Conservation (phyloP, 495 filamentous ascomycete genomes). For the Bryoglossum gracile region DNA sequence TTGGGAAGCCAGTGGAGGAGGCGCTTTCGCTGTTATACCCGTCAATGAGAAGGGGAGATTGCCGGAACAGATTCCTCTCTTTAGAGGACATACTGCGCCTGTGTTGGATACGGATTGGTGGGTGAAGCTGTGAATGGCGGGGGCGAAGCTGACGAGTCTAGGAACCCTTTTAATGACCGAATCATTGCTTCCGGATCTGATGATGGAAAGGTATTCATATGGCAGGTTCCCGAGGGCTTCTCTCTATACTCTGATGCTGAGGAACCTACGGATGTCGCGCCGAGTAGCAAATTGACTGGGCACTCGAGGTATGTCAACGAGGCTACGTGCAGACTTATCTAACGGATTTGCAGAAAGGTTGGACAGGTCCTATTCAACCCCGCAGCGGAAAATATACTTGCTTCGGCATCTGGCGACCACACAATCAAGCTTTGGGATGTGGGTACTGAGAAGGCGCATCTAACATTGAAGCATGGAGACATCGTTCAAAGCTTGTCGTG, state of each 20-base stretch:
- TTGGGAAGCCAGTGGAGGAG: constrained; percentile 95
- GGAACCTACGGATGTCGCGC: constrained; percentile 72
- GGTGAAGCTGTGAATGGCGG: constrained; percentile 25
- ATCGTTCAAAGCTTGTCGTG: constrained; percentile 93
- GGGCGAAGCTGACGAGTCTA: constrained; percentile 35
- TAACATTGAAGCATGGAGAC: constrained; percentile 76
- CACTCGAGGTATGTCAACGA: constrained; percentile 47
- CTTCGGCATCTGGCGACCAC: constrained; percentile 90
- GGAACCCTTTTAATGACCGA: constrained; percentile 92
- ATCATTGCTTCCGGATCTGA: constrained; percentile 91
- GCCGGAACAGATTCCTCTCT: constrained; percentile 89
- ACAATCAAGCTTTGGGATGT: constrained; percentile 97
- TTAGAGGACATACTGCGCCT: constrained; percentile 89
- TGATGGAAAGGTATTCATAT: constrained; percentile 93
- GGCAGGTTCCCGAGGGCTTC: constrained; percentile 88
- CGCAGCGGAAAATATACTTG: constrained; percentile 89
- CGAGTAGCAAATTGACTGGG: constrained; percentile 71
- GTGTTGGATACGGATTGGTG: constrained; percentile 98
- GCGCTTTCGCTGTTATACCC: constrained; percentile 95
- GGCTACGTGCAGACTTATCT: background rate
- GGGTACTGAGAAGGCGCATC: constrained; percentile 60
- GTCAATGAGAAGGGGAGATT: constrained; percentile 79
- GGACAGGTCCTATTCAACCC: constrained; percentile 98
- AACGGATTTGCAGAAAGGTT: constrained; percentile 60
- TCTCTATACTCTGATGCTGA: constrained; percentile 76